Conservation (phyloP, 495 filamentous ascomycete species). For the Hypoxylon trugodes region DNA sequence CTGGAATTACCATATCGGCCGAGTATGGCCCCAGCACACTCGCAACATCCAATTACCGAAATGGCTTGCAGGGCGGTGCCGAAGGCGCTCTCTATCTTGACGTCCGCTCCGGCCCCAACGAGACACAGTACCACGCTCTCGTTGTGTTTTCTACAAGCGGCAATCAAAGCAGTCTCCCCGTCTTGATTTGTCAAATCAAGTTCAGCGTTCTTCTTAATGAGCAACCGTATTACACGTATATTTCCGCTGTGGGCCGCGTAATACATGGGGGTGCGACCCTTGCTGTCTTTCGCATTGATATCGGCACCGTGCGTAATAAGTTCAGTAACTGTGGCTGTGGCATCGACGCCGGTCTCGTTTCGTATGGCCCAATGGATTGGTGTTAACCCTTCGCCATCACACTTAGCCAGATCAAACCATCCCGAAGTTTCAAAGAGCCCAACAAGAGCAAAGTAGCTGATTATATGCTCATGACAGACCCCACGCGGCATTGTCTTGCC, state of each 20-base stretch:
- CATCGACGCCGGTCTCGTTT: neutral
- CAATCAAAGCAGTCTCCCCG: constrained; percentile 12
- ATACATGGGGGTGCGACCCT: constrained; percentile 11
- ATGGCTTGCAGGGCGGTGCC: constrained; percentile 5
- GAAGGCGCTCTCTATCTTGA: neutral
- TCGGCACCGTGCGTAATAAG: neutral
- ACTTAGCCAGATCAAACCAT: constrained; percentile 1
- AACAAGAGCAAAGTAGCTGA: constrained; percentile 14
- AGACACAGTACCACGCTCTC: constrained; percentile 6
- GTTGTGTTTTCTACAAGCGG: constrained; percentile 7
- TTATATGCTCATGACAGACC: constrained; percentile 6
- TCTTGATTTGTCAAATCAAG: neutral
- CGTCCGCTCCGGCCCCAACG: neutral
- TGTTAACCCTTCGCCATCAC: constrained; percentile 3
- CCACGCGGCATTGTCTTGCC: neutral
- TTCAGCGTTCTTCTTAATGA: constrained; percentile 3
- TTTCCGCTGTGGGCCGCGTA: constrained; percentile 15
- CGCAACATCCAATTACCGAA: constrained; percentile 1
- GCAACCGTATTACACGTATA: neutral
- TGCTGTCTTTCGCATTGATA: constrained; percentile 10
- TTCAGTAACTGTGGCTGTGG: neutral
- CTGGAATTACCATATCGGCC: neutral
- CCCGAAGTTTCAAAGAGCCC: neutral
- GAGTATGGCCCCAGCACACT: neutral
- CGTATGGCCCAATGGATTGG: constrained; percentile 15